Evolutionary conservation across 2,329 filamentous ascomycete genomes (phyloP), one percentile per base, ranked within the genome.

Genomic region (Plectosphaerella cucumerina): DNA sequence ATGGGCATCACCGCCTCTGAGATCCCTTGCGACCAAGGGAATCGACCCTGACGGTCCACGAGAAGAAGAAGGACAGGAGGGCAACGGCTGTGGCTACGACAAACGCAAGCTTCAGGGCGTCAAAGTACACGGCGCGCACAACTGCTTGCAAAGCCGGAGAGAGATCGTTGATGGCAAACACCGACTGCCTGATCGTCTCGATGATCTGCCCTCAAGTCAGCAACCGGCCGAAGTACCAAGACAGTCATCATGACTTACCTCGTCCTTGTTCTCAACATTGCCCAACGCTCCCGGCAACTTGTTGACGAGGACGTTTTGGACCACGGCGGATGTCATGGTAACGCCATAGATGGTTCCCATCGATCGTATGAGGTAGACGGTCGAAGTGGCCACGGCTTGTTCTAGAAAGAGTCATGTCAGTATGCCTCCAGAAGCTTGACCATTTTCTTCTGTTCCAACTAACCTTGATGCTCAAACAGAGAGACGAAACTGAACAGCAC

Each of bases 401-500:
- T 37, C 35, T 37, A 14, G 6, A 14, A 37, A 9, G n/a, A 2
- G 8, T n/a, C 12, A 6, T 8, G 35, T 37, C 15, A 37, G 35
- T 37, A 37, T 14, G 14, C 4, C 3, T 37, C 14, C 14, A 10
- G 14, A 10, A n/a, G 9, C 3, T 15, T 15, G 10, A 4, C 15
- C 17, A 37, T 14, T n/a, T n/a, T n/a, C 15, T 5, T 5, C 35
- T 6, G 17, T 6, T 6, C 14, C 5, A 17, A 37, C 35, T 37
- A 17, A 37, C 35, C 35, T 37, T 37, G 35, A 57, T 86, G 82
- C 10, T 81, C 79, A 56, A 86, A 86, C 0, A 80, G 79, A 4
- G 83, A 80, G 3, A 86, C 65, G 15, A 80, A 81, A 0, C 81
- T 85, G 57, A 86, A 86, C 1, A 86, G 63, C 18, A 82, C 73